Conservation (phyloP, 352 stramenopile species). For the Phytophthora pistaciae region DNA sequence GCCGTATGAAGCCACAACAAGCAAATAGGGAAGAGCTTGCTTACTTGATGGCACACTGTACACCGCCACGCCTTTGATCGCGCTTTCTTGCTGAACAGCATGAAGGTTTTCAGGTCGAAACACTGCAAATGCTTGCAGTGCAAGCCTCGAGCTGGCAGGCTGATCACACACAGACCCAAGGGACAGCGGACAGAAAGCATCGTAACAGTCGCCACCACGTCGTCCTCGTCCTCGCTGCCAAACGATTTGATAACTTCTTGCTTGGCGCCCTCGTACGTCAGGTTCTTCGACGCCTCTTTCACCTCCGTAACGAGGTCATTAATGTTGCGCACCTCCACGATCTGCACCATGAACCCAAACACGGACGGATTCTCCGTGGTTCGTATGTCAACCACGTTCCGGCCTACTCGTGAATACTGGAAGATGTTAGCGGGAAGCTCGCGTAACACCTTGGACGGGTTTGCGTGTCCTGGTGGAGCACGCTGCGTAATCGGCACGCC, state of each 20-base stretch:
- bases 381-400: slow-evolving; percentile 80
- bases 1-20: not conserved
- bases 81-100: slow-evolving; percentile 92
- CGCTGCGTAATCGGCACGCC: slow-evolving; percentile 73
- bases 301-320: slow-evolving; percentile 73
- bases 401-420: slow-evolving; percentile 68
- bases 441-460: slow-evolving; percentile 84
- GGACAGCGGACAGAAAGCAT: slow-evolving; percentile 92
- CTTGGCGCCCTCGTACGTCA: slow-evolving; percentile 81
- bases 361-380: slow-evolving; percentile 68
- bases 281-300: slow-evolving; percentile 59
- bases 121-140: slow-evolving; percentile 96
- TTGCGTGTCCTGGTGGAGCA: slow-evolving; percentile 75
- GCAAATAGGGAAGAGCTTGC: slow-evolving; percentile 16
- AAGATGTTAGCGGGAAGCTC: slow-evolving; percentile 84
- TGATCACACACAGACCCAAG: slow-evolving; percentile 88
- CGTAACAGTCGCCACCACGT: slow-evolving; percentile 86
- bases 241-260: slow-evolving; percentile 85
- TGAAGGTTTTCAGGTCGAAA: slow-evolving; percentile 95
- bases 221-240: slow-evolving; percentile 81
- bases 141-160: slow-evolving; percentile 88
- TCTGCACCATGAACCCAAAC: slow-evolving; percentile 80
- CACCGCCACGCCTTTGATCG: slow-evolving; percentile 92
- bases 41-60: slow-evolving; percentile 91
- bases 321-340: slow-evolving; percentile 74